These are phyloP conservation scores for Colletotrichum acutatum DNA, from an alignment of 2,329 filamentous ascomycete genomes.

Conservation along the genomic window DNA sequence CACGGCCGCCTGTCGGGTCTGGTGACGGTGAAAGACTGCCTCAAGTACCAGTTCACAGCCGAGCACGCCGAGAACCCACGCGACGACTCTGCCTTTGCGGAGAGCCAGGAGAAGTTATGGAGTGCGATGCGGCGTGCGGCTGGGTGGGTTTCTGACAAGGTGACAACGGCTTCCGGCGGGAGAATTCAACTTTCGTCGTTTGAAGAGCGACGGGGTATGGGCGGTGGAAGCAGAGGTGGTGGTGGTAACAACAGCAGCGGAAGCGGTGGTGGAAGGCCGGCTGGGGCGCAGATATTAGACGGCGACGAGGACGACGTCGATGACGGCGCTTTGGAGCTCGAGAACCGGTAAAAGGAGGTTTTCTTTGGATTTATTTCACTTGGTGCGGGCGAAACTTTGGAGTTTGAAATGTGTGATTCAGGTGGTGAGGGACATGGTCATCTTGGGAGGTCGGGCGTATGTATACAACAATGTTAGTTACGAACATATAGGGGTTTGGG, in stretches of 20 bases:
- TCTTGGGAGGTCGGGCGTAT: slow-evolving; percentile 18
- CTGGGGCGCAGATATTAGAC: slow-evolving; percentile 48
- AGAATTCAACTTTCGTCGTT: slow-evolving; percentile 62
- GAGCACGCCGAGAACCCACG: slow-evolving; percentile 84
- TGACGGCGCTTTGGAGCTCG: slow-evolving; percentile 56
- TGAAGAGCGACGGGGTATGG: slow-evolving; percentile 55
- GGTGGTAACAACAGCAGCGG: slow-evolving; percentile 1
- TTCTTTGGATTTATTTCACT: slow-evolving; percentile 1
- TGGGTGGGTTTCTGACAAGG: slow-evolving; percentile 68
- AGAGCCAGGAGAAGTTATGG: slow-evolving; percentile 76
- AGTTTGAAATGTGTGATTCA: neutral
- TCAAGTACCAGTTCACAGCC: slow-evolving; percentile 97
- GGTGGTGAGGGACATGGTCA: neutral
- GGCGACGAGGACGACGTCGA: slow-evolving; percentile 53
- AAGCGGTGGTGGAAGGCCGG: slow-evolving; percentile 34
- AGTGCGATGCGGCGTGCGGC: slow-evolving; percentile 61
- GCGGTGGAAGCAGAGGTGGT: slow-evolving; percentile 52
- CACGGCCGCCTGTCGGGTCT: slow-evolving; percentile 85
- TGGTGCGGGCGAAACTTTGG: neutral
- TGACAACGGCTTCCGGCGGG: slow-evolving; percentile 65
- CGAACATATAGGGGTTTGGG: neutral
- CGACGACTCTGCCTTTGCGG: slow-evolving; percentile 65
- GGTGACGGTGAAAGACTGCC: slow-evolving; percentile 95
- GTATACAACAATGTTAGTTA: neutral
- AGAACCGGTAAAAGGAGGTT: slow-evolving; percentile 44